Conservation (phyloP, 148 eudicot genomes). For the Polygonum maritimum region DNA sequence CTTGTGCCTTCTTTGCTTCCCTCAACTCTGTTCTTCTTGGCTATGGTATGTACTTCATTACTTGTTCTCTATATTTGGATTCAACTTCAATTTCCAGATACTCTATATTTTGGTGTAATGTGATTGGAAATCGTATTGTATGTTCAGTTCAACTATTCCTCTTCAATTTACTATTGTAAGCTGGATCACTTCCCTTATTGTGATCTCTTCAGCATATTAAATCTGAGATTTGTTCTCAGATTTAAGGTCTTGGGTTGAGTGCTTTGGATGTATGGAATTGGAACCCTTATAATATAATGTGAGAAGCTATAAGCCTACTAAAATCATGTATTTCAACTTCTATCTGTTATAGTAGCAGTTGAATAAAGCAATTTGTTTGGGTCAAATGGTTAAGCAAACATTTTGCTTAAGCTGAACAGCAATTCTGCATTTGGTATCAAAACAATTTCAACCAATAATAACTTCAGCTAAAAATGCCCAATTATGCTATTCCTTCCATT, state of each 20-base stretch:
- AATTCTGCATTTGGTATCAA: neutral
- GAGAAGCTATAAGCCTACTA: neutral
- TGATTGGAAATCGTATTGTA: neutral
- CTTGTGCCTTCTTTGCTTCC: constrained; percentile 92
- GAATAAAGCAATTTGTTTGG: neutral
- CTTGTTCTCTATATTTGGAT: neutral
- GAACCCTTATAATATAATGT: neutral
- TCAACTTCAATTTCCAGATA: neutral
- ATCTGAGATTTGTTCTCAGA: neutral
- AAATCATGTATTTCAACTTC: neutral
- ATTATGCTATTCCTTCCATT: neutral
- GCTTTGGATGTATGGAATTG: neutral
- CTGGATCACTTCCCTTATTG: neutral
- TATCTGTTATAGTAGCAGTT: neutral
- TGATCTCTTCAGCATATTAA: neutral
- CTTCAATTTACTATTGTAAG: neutral
- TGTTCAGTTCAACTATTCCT: neutral
- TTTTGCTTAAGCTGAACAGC: neutral
- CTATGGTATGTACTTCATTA: constrained; percentile 37
- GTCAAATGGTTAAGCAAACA: too few relatives aligned
- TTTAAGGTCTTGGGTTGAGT: neutral
- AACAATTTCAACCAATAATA: too few relatives aligned
- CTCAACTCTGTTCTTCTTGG: constrained; percentile 89
- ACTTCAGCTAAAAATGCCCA: neutral
- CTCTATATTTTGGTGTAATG: neutral